Base-by-base conservation (phyloP, 441 rosid genomes). In the Jatropha multifida region DNA sequence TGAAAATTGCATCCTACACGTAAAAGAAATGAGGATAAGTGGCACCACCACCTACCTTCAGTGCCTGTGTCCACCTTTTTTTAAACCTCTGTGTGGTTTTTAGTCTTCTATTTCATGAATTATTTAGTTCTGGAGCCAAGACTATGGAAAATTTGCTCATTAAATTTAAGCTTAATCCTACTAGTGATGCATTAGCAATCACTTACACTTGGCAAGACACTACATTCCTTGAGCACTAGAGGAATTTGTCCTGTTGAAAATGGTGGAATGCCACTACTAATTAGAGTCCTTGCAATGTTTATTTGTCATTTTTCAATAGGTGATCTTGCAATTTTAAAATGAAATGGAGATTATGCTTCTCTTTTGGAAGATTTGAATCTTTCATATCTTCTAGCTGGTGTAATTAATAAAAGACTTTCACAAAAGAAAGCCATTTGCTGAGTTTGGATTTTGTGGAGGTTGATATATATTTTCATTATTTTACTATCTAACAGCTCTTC, bases 311-410 rank as follows among this genome's bases (percentile, higher is more conserved):
- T 58, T 15, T 15, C 40, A 44, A 40, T 17, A 32, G 49, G 26
- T 60, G 20, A 76, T 46, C 37, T 55, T 32, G 55, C 48, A 55
- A 32, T 72, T 67, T 59, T 71, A 65, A 55, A 68, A 55, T 18
- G 49, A 42, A 49, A 20, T 10, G 18, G 62, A 37, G 77, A 83
- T 74, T 79, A 54, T 84, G 77, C 78, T 77, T 79, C 81, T 77
- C 82, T 69, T 82, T 84, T 70, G 48, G 70, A 74, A 72, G 85
- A 77, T 84, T 76, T 74, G 78, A 76, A 77, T 72, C 79, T 38
- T 65, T 66, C 44, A 32, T 8, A 4, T 32, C 32, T 32, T 32
- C 32, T 32, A 32, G 32, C 37, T 40, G 42, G 26, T 51, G 26
- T 64, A 17, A 68, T 11, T 27, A 68, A 40, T 12, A 44, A 44